phyloP scores from a whole-genome alignment of 768 basidiomycete genomes.

The Mycena sanguinolenta region DNA sequence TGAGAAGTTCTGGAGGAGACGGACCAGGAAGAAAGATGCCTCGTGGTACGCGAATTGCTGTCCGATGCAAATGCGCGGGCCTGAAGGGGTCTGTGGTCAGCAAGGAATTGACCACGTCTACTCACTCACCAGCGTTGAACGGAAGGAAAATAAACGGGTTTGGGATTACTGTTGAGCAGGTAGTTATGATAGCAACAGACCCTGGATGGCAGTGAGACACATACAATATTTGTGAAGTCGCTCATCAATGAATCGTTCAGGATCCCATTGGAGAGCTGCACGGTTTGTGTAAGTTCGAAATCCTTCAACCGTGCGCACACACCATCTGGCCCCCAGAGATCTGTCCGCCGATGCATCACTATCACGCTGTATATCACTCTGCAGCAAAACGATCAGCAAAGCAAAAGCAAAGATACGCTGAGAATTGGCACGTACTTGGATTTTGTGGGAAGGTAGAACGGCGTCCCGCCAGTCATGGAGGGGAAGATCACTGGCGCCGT shows the following conservation, averaged over 20 bases:
- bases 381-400: not conserved
- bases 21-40: slow-evolving; percentile 71
- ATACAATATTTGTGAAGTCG: slow-evolving; percentile 67
- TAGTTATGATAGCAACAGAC: slow-evolving; percentile 37
- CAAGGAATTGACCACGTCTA: not conserved
- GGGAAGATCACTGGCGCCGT: slow-evolving; percentile 46
- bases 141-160: slow-evolving; percentile 59
- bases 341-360: slow-evolving; percentile 72
- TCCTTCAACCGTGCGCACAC: not conserved
- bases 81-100: not conserved
- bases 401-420: not conserved
- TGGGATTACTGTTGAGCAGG: slow-evolving; percentile 13
- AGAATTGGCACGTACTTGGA: slow-evolving; percentile 44
- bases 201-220: slow-evolving; percentile 28
- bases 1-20: slow-evolving; percentile 68
- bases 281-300: slow-evolving; percentile 38
- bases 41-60: slow-evolving; percentile 79
- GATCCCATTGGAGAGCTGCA: slow-evolving; percentile 62
- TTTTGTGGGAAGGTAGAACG: slow-evolving; percentile 56
- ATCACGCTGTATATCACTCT: slow-evolving; percentile 63
- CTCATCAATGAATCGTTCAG: slow-evolving; percentile 76
- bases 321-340: slow-evolving; percentile 77
- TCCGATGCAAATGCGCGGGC: slow-evolving; percentile 63
- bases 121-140: slow-evolving; percentile 58
- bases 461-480: slow-evolving; percentile 45